Conservation (phyloP, 257 asterid genomes). For the Asclepias syriaca region DNA sequence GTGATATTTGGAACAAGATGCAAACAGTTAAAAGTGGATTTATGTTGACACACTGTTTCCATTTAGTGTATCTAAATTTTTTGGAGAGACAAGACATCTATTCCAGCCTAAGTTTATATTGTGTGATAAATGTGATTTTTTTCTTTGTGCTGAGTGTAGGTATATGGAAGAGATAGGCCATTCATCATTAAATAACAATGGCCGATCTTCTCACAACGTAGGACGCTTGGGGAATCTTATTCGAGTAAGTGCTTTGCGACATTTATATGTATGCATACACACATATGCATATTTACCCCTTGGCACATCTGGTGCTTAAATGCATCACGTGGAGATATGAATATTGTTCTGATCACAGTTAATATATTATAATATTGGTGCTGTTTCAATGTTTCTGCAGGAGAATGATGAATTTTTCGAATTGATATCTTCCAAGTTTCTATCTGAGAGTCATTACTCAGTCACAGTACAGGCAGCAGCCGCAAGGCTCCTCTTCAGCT, state of each 20-base stretch:
- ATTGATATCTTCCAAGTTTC: conserved; percentile 66
- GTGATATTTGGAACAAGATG: background rate
- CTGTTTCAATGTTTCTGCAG: conserved; percentile 42
- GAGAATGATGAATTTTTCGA: conserved; percentile 93
- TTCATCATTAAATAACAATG: conserved; percentile 52
- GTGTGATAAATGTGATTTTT: conserved; percentile 6
- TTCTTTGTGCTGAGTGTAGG: conserved; percentile 32
- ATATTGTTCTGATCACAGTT: background rate
- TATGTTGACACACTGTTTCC: background rate
- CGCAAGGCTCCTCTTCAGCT: conserved; percentile 82
- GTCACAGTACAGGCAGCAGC: conserved; percentile 71
- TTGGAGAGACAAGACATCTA: background rate
- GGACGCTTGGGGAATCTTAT: conserved; percentile 92
- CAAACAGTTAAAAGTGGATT: background rate
- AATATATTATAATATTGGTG: conserved; percentile 10
- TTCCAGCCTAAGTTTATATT: conserved; percentile 1
- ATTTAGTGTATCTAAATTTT: background rate
- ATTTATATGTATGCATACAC: too few relatives aligned
- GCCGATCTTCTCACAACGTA: conserved; percentile 75
- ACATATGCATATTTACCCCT: background rate
- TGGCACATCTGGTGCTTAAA: background rate
- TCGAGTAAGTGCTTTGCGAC: conserved; percentile 41
- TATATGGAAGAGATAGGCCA: conserved; percentile 71
- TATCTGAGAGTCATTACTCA: conserved; percentile 67
- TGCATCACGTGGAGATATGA: conserved; percentile 4